Conservation (phyloP, 176 grass and related monocot species). For the Avena atlantica region DNA sequence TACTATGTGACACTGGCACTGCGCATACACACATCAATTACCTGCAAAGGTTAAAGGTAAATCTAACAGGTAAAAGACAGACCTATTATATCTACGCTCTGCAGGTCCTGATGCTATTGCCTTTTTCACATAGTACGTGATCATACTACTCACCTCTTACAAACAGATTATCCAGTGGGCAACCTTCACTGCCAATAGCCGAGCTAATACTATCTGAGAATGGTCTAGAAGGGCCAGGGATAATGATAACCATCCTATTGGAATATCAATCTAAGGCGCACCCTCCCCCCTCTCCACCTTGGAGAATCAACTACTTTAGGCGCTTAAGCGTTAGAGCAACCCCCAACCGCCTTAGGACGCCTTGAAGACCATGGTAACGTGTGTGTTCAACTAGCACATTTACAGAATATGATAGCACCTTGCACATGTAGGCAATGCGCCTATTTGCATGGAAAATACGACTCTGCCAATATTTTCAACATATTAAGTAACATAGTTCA, state of each 20-base stretch:
- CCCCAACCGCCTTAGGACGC: too few relatives aligned
- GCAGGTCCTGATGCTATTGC: constrained; percentile 15
- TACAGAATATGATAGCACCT: background rate
- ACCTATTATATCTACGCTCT: background rate
- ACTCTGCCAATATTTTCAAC: background rate
- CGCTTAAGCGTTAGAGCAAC: too few relatives aligned
- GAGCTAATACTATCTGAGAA: background rate
- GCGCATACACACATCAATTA: constrained; percentile 24
- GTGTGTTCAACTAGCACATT: background rate
- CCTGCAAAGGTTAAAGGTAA: constrained; percentile 24
- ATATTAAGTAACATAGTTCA: background rate
- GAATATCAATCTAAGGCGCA: constrained; percentile 8
- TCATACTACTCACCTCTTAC: constrained; percentile 18
- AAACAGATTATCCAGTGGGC: constrained; percentile 25
- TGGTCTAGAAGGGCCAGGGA: constrained; percentile 1
- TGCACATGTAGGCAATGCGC: background rate
- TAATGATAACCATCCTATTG: constrained; percentile 18
- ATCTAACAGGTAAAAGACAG: constrained; percentile 25
- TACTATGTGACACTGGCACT: constrained; percentile 20
- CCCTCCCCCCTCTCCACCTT: too few relatives aligned
- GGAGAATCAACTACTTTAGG: too few relatives aligned
- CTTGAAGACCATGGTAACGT: background rate
- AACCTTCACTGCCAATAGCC: background rate
- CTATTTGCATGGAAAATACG: background rate
- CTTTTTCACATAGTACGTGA: background rate